A percentile compares a stretch with the other conserved stretches of the same genome.
These are phyloP conservation scores for Plectranthus barbatus DNA, from an alignment of 257 asterid genomes.

Conservation along the genomic window DNA sequence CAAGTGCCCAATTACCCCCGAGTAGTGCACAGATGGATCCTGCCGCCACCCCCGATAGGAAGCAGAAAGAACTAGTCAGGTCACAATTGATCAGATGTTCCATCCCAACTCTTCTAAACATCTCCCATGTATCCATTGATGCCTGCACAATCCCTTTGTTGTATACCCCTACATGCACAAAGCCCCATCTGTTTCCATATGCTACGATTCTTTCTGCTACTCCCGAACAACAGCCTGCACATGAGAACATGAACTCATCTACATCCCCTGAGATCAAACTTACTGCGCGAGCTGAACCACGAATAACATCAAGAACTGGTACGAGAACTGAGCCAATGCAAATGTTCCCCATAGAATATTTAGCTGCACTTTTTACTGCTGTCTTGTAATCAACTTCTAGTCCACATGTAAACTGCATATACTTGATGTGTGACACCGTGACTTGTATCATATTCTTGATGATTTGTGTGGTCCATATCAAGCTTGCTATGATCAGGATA, in stretches of 20 bases:
- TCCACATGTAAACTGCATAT: constrained; percentile 31
- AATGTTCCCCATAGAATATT: constrained; percentile 33
- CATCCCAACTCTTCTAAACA: constrained; percentile 30
- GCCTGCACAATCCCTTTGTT: constrained; percentile 39
- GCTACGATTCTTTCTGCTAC: constrained; percentile 23
- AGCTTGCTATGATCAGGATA: constrained; percentile 37
- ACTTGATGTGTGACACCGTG: constrained; percentile 33
- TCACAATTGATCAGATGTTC: constrained; percentile 37
- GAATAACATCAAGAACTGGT: constrained; percentile 27
- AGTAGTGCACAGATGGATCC: constrained; percentile 37
- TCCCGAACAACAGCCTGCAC: constrained; percentile 36
- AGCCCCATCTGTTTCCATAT: constrained; percentile 44
- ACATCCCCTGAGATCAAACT: constrained; percentile 35
- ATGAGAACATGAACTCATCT: constrained; percentile 54
- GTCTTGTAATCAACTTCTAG: constrained; percentile 22
- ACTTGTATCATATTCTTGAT: constrained; percentile 32
- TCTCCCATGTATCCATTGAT: constrained; percentile 44
- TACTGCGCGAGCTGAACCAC: constrained; percentile 31
- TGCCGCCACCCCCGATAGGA: constrained; percentile 35
- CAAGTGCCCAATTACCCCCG: constrained; percentile 38
- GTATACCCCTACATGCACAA: constrained; percentile 41
- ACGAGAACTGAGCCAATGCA: constrained; percentile 39
- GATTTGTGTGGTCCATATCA: constrained; percentile 44
- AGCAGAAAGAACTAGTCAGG: constrained; percentile 53
- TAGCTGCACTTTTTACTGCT: constrained; percentile 7